Base-by-base conservation (phyloP, 2,329 filamentous ascomycete genomes). In the Botryotinia calthae region DNA sequence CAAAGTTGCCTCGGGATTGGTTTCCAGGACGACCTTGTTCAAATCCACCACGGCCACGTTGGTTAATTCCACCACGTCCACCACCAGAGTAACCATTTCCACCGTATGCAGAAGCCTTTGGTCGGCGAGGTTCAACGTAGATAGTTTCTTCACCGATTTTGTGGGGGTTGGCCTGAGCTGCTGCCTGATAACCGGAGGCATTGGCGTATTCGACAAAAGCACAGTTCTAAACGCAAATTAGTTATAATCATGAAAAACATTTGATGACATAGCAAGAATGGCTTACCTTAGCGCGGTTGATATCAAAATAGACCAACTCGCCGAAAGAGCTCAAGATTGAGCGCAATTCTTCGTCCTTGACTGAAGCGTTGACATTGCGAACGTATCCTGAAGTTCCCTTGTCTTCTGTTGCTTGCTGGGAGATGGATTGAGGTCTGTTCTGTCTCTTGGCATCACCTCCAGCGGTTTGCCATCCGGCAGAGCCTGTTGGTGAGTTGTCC, bases 191-290 rank as follows among this genome's bases (percentile, higher is more conserved):
- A 64, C 90, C 94, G 72, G 94, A 90, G 34, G 89, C 81, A 64
- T 91, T 92, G 80, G 90, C 92, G 83, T 96, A 99, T 82, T 99
- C 96, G 74, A 98, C 93, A 81, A 98, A 98, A 40, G 96, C 96
- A 80, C 94, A 98, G 87, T 96, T 98, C 95, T 97, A 81, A 44
- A 74, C 20, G 65, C 59, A 68, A 28, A 76, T 75, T 76, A 74
- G 76, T 72, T 44, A 16, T 34, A 61, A 37, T 62, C 40, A 59
- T 40, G 63, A 9, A n/a, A 42, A 18, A 54, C 34, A 22, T 37
- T 16, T 40, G 28, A 40, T 40, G 58, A 34, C 31, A 72, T 18
- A 25, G 25, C 14, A n/a, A 7, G 7, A 54, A 54, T 54, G 58
- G 77, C 78, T 84, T 86, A 97, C 95, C 92, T 97, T 98, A 79